Conservation (phyloP, 2,329 filamentous ascomycete species). For the Exophiala sp. region DNA sequence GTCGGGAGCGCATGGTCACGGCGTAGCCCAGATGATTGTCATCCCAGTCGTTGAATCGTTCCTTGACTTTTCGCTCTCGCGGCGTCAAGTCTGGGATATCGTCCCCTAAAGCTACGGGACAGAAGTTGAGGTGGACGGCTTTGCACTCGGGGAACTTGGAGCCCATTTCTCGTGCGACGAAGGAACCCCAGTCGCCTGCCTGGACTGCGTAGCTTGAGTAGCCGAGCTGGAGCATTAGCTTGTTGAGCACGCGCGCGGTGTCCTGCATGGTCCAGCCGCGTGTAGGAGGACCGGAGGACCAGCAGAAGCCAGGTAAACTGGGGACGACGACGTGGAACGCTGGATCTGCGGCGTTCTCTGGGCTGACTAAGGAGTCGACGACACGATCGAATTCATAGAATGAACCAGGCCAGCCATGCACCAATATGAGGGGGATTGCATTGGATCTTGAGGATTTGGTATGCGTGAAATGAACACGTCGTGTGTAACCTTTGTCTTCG, state of each 20-base stretch:
- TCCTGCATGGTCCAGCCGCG: constrained; percentile 17
- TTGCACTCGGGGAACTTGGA: constrained; percentile 56
- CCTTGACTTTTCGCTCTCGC: constrained; percentile 10
- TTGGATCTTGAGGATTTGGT: constrained; percentile 22
- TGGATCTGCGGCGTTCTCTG: constrained; percentile 20
- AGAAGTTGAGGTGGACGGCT: constrained; percentile 62
- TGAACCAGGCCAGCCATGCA: constrained; percentile 38
- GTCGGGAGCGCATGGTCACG: constrained; percentile 60
- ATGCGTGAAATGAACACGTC: constrained; percentile 26
- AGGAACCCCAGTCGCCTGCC: constrained; percentile 68
- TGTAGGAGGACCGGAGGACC: constrained; percentile 22
- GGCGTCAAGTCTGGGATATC: constrained; percentile 1
- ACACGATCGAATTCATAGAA: constrained; percentile 35
- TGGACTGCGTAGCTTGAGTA: constrained; percentile 58
- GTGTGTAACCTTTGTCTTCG: constrained; percentile 11
- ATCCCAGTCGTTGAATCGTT: constrained; percentile 13
- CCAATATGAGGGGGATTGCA: constrained; percentile 36
- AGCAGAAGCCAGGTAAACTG: constrained; percentile 31
- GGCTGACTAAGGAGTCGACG: constrained; percentile 30
- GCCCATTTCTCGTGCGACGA: constrained; percentile 61
- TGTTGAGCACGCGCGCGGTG: constrained; percentile 50
- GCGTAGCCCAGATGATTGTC: constrained; percentile 20
- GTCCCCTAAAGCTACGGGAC: constrained; percentile 28
- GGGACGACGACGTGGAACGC: constrained; percentile 33
- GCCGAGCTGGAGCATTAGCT: constrained; percentile 64